Evolutionary conservation across 768 basidiomycete genomes (phyloP).

Genomic region (Tylopilus sp.): DNA sequence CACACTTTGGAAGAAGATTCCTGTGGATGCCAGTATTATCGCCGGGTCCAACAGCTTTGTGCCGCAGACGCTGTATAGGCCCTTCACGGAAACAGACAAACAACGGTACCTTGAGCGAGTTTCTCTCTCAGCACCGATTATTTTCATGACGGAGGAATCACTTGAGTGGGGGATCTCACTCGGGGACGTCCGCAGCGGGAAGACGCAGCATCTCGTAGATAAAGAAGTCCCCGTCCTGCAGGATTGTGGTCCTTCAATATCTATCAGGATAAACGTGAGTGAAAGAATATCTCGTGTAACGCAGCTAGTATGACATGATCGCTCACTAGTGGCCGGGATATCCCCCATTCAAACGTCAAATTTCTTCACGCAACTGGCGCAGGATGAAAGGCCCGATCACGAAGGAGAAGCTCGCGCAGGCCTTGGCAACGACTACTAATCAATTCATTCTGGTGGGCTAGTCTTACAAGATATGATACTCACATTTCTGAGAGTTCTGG

Average conservation of each 20-base stretch:
- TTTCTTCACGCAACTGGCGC: conserved; percentile 71
- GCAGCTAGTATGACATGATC: not conserved
- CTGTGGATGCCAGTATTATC: conserved; percentile 15
- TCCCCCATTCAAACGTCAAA: conserved; percentile 65
- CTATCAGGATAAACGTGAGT: conserved; percentile 63
- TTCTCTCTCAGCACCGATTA: conserved; percentile 55
- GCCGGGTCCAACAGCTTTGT: conserved; percentile 45
- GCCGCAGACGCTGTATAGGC: conserved; percentile 66
- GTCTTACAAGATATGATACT: not conserved
- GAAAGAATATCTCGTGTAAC: not conserved
- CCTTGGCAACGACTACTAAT: conserved; percentile 62
- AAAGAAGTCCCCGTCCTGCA: conserved; percentile 61
- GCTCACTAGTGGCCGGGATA: conserved; percentile 71
- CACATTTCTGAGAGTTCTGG: not conserved
- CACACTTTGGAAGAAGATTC: conserved; percentile 12
- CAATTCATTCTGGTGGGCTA: conserved; percentile 57
- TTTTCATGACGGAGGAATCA: conserved; percentile 53
- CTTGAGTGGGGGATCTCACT: conserved; percentile 59
- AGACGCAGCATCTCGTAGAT: conserved; percentile 48
- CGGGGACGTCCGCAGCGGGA: conserved; percentile 54
- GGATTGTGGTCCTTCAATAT: conserved; percentile 68
- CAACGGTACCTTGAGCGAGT: conserved; percentile 71
- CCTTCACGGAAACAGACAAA: conserved; percentile 67
- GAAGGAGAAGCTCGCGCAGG: conserved; percentile 63
- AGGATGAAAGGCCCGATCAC: conserved; percentile 73